Evolutionary conservation across 2,329 filamentous ascomycete species (phyloP).

Genomic region (Trichophyton rubrum): DNA sequence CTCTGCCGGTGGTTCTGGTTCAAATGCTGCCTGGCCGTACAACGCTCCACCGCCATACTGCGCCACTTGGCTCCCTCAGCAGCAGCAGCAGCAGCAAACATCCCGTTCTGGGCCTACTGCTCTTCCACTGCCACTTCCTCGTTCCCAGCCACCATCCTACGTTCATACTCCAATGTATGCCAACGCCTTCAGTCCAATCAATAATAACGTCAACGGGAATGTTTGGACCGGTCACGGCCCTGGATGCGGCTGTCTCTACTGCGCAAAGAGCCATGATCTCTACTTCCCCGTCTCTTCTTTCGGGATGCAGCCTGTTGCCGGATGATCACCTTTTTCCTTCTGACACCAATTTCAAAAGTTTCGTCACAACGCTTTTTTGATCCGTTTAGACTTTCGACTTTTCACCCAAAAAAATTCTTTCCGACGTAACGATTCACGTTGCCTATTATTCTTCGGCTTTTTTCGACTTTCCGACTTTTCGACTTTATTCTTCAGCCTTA

Average conservation of each 20-base stretch:
- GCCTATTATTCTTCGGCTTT: background rate
- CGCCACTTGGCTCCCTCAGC: conserved; percentile 25
- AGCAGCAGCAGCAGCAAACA: conserved; percentile 23
- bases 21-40: conserved; percentile 30
- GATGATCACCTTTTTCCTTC: conserved; percentile 12
- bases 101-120: conserved; percentile 12
- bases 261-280: conserved; percentile 38
- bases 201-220: conserved; percentile 1
- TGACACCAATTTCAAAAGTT: background rate
- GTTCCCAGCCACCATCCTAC: conserved; percentile 35
- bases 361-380: background rate
- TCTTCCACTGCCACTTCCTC: conserved; percentile 18
- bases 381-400: background rate
- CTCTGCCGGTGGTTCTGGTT: background rate
- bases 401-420: background rate
- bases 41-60: conserved; percentile 31
- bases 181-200: conserved; percentile 33
- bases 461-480: background rate
- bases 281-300: conserved; percentile 37
- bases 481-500: background rate
- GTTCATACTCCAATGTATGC: conserved; percentile 38
- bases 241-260: conserved; percentile 38
- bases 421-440: conserved; percentile 2
- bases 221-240: conserved; percentile 37
- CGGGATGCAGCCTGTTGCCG: conserved; percentile 27